Percentiles rank a stretch among this genome's conserved stretches.
These are phyloP conservation scores for Picochlorum sp. DNA, from an alignment of 139 green algal genomes.

Conservation along the genomic window DNA sequence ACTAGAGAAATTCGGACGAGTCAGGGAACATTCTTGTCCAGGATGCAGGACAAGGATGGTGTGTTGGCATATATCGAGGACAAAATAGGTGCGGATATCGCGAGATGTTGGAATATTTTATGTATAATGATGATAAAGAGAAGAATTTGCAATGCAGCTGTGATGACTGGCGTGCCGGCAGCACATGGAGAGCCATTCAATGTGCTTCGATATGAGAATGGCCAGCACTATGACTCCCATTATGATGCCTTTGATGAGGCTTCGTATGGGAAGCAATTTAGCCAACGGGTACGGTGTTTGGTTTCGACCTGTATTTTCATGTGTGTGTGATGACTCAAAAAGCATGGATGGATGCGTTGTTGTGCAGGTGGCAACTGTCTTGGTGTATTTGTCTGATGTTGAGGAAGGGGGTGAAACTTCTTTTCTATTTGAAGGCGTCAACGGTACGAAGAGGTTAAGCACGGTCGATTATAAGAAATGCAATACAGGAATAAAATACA, in stretches of 20 bases:
- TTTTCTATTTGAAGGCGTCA: constrained; percentile 51
- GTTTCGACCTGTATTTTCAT: background rate
- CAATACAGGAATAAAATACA: constrained; percentile 42
- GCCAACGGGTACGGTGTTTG: constrained; percentile 38
- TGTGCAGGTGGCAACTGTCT: constrained; percentile 54
- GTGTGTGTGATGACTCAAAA: background rate
- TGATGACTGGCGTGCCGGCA: constrained; percentile 13
- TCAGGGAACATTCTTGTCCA: constrained; percentile 37
- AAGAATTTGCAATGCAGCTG: background rate
- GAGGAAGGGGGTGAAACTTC: constrained; percentile 62
- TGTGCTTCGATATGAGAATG: constrained; percentile 40
- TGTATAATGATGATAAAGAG: background rate
- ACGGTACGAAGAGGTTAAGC: constrained; percentile 35
- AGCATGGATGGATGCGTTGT: background rate
- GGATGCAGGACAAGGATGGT: constrained; percentile 26
- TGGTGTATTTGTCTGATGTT: constrained; percentile 67
- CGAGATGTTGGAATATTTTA: background rate
- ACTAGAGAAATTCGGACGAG: constrained; percentile 37
- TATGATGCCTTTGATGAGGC: constrained; percentile 49
- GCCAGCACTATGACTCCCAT: constrained; percentile 50
- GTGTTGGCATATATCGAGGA: constrained; percentile 44
- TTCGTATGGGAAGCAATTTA: constrained; percentile 57
- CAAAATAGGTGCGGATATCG: constrained; percentile 17
- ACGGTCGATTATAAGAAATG: constrained; percentile 44
- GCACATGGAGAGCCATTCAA: constrained; percentile 53